phyloP scores from a whole-genome alignment of 2,329 filamentous ascomycete species.

The Apiospora aurea region DNA sequence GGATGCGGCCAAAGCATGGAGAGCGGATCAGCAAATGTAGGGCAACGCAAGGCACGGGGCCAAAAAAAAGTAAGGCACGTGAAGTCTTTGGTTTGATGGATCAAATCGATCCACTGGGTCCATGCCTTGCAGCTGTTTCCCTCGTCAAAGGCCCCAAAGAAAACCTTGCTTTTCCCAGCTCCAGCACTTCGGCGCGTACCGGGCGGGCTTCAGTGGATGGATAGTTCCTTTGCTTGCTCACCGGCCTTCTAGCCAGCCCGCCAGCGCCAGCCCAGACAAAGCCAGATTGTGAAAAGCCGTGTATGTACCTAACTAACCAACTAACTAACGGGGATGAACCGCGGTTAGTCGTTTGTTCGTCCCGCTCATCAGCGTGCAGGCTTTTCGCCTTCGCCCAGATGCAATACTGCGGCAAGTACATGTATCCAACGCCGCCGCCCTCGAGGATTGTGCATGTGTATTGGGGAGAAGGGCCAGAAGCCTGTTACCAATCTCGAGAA shows the following conservation, averaged over 20 bases:
- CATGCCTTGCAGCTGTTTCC: constrained; percentile 1
- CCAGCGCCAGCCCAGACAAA: background rate
- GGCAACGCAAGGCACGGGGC: constrained; percentile 12
- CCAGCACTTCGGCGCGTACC: constrained; percentile 14
- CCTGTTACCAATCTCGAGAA: background rate
- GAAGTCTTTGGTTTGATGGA: constrained; percentile 17
- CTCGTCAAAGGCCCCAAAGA: background rate
- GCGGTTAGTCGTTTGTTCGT: background rate
- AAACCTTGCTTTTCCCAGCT: constrained; percentile 19
- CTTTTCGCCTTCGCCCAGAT: background rate
- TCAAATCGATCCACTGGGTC: constrained; percentile 10
- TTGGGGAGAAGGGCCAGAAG: background rate
- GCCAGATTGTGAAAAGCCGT: background rate
- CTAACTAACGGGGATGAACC: background rate
- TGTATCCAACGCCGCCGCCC: background rate
- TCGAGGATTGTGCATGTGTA: background rate
- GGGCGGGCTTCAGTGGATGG: constrained; percentile 18
- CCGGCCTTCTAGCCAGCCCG: background rate
- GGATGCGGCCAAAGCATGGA: constrained; percentile 22
- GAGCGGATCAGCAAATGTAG: constrained; percentile 16
- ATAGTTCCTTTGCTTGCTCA: background rate
- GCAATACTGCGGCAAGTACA: background rate
- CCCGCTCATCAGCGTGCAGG: background rate
- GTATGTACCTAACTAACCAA: background rate
- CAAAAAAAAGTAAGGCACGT: constrained; percentile 11